Conservation (phyloP, 305 asterid genomes). For the Fraxinus sp. region DNA sequence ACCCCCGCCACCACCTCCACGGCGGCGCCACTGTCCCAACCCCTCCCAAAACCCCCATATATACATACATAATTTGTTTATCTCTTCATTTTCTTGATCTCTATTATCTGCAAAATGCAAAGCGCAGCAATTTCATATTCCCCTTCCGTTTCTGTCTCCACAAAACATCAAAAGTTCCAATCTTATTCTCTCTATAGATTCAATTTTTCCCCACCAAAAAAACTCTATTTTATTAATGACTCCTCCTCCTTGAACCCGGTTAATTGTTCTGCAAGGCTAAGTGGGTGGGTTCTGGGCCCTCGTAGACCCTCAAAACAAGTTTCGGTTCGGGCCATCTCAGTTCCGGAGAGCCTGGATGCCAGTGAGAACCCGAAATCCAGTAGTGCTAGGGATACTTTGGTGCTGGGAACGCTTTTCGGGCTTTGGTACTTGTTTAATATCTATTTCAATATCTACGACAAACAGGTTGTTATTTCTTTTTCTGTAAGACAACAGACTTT, state of each 20-base stretch:
- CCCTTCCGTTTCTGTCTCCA: slow-evolving; percentile 46
- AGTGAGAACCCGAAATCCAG: slow-evolving; percentile 41
- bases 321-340: slow-evolving; percentile 46
- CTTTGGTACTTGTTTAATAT: slow-evolving; percentile 76
- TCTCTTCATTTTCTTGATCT: slow-evolving; percentile 14
- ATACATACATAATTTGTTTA: neutral
- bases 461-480: slow-evolving; percentile 52
- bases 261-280: slow-evolving; percentile 44
- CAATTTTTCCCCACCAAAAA: slow-evolving; percentile 22
- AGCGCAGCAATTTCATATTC: slow-evolving; percentile 62
- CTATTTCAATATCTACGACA: slow-evolving; percentile 92
- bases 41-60: neutral
- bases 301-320: slow-evolving; percentile 25
- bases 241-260: slow-evolving; percentile 23
- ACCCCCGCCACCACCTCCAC: slow-evolving; percentile 1
- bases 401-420: slow-evolving; percentile 70
- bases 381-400: slow-evolving; percentile 49
- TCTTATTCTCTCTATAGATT: slow-evolving; percentile 18
- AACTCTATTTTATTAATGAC: slow-evolving; percentile 20
- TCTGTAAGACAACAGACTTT: neutral
- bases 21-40: neutral
- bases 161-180: slow-evolving; percentile 30
- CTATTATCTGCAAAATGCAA: slow-evolving; percentile 49
- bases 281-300: slow-evolving; percentile 47
- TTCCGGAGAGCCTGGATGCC: slow-evolving; percentile 43